Evolutionary conservation across 257 asterid genomes (phyloP).

Genomic region (Cynanchum wilfordii): DNA sequence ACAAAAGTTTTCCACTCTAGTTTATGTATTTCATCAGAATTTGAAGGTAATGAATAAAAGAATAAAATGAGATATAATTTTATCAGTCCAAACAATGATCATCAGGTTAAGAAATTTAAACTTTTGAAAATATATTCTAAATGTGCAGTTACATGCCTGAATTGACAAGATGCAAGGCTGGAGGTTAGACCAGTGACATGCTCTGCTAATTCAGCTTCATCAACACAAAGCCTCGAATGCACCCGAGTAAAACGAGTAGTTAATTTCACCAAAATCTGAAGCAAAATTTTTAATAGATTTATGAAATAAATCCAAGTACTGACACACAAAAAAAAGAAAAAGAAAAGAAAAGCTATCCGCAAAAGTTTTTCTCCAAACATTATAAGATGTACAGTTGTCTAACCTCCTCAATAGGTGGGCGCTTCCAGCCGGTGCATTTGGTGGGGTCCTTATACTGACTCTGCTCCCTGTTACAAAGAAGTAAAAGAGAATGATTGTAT

Average conservation of each 20-base stretch:
- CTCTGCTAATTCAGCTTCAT: conserved; percentile 96
- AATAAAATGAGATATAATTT: not conserved
- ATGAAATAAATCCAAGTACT: not conserved
- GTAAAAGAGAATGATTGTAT: not conserved
- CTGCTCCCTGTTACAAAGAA: conserved; percentile 59
- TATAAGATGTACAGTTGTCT: conserved; percentile 8
- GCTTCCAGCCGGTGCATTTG: conserved; percentile 56
- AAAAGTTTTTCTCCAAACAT: not conserved
- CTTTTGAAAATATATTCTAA: conserved; percentile 2
- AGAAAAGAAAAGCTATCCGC: not conserved
- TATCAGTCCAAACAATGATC: not conserved
- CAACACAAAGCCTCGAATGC: conserved; percentile 77
- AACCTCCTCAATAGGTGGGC: conserved; percentile 92
- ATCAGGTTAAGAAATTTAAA: not conserved
- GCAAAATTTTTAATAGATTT: conserved; percentile 4
- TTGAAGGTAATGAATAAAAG: not conserved
- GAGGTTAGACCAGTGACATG: conserved; percentile 84
- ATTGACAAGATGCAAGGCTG: conserved; percentile 91
- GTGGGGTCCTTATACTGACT: conserved; percentile 72
- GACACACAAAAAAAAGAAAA: not conserved
- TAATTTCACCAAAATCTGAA: conserved; percentile 59
- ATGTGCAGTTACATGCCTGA: conserved; percentile 43
- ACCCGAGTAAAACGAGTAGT: conserved; percentile 63
- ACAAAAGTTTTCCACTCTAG: not conserved
- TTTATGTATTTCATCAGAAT: not conserved